phyloP scores from a whole-genome alignment of 805 yeast genomes.

The Allodekkera sacchari region DNA sequence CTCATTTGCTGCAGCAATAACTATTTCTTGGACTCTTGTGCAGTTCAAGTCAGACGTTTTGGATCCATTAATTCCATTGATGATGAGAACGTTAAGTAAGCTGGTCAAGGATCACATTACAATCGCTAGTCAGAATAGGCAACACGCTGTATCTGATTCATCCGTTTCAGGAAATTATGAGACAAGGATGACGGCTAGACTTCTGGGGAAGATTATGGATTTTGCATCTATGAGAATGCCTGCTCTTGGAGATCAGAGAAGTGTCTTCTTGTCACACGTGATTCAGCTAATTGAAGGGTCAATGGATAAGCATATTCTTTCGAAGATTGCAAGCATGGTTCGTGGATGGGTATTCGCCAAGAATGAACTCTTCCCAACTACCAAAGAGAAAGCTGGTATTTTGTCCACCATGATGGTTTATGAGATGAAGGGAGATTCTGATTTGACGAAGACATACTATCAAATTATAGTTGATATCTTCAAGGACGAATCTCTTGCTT shows the following conservation, averaged over 20 bases:
- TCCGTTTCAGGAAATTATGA: slow-evolving; percentile 46
- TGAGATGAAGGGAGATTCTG: slow-evolving; percentile 79
- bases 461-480: slow-evolving; percentile 83
- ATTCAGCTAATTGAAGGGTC: slow-evolving; percentile 90
- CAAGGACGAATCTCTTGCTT: slow-evolving; percentile 65
- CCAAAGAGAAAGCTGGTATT: slow-evolving; percentile 93
- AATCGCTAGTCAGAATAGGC: slow-evolving; percentile 41
- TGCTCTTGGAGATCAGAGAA: slow-evolving; percentile 84
- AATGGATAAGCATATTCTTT: slow-evolving; percentile 63
- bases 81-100: slow-evolving; percentile 84
- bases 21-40: slow-evolving; percentile 73
- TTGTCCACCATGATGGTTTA: slow-evolving; percentile 89
- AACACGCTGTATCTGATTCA: slow-evolving; percentile 15
- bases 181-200: slow-evolving; percentile 68
- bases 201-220: slow-evolving; percentile 68
- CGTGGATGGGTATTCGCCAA: slow-evolving; percentile 85
- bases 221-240: slow-evolving; percentile 76
- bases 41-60: slow-evolving; percentile 64
- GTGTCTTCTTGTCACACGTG: slow-evolving; percentile 75
- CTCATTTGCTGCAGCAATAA: slow-evolving; percentile 82
- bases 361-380: slow-evolving; percentile 81
- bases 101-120: slow-evolving; percentile 81
- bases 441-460: slow-evolving; percentile 69
- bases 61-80: slow-evolving; percentile 64
- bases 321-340: slow-evolving; percentile 68